Evolutionary conservation across 768 basidiomycete species (phyloP).

Genomic region (Amanita brunnescens): DNA sequence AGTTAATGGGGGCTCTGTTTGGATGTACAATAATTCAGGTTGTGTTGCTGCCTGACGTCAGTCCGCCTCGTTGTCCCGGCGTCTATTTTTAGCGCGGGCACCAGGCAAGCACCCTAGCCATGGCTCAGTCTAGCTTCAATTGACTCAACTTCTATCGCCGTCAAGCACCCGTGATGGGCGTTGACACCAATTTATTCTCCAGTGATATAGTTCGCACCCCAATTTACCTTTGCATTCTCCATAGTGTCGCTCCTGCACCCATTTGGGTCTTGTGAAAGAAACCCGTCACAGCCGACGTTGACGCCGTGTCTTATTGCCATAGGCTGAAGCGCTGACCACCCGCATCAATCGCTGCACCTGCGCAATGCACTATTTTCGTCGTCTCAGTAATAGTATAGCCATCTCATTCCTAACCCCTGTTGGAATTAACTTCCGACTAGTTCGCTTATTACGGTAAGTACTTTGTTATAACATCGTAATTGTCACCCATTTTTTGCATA

Average conservation of each 20-base stretch:
- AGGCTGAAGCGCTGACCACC: no score
- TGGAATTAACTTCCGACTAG: not conserved
- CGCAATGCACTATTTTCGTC: not conserved
- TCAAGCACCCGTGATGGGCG: not conserved
- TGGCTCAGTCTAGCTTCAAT: not conserved
- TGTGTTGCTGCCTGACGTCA: no score
- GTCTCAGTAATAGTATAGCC: not conserved
- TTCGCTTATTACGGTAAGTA: not conserved
- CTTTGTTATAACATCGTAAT: no score
- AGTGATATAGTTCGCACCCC: slow-evolving; percentile 6
- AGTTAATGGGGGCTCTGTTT: not conserved
- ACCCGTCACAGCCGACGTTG: no score
- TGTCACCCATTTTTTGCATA: no score
- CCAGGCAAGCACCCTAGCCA: no score
- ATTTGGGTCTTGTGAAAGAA: no score
- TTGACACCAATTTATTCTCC: not conserved
- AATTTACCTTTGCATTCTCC: not conserved
- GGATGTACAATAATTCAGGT: not conserved
- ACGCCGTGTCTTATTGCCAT: no score
- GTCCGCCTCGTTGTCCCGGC: not conserved
- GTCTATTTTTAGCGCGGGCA: not conserved
- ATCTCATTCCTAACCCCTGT: not conserved
- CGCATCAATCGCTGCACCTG: no score
- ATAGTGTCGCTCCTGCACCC: no score
- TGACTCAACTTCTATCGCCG: not conserved